These are phyloP conservation scores for Sporothrix phasma DNA, from an alignment of 2,329 filamentous ascomycete genomes.

Conservation along the genomic window DNA sequence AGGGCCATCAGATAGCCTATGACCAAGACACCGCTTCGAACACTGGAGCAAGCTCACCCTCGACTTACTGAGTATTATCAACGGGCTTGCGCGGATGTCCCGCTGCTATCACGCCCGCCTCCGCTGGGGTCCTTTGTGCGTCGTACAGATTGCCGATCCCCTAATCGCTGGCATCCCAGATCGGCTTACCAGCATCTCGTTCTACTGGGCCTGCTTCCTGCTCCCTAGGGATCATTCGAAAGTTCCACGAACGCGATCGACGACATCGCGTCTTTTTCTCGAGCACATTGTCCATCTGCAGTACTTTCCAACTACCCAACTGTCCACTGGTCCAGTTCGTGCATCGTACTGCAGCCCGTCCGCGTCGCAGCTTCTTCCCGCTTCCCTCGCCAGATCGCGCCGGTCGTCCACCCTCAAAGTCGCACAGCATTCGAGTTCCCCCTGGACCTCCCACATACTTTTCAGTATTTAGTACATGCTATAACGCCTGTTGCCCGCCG, in stretches of 20 bases:
- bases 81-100: background rate
- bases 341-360: background rate
- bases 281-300: background rate
- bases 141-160: background rate
- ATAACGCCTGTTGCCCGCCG: slow-evolving; percentile 9
- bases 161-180: background rate
- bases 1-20: too few relatives aligned
- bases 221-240: background rate
- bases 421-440: background rate
- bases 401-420: background rate
- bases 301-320: background rate
- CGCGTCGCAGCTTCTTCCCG: background rate
- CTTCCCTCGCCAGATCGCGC: background rate
- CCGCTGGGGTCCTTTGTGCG: background rate
- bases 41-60: background rate
- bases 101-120: background rate
- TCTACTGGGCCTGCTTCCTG: background rate
- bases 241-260: background rate
- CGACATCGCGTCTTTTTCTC: background rate
- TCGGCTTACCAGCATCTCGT: too few relatives aligned
- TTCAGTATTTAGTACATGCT: background rate
- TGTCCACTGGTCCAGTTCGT: too few relatives aligned
- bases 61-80: background rate
- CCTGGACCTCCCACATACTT: background rate
- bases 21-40: too few relatives aligned